Evolutionary conservation across 192 early-diverging fungal species (phyloP), one percentile per base, ranked within the genome.

Genomic region (Mycoemilia scoparia): DNA sequence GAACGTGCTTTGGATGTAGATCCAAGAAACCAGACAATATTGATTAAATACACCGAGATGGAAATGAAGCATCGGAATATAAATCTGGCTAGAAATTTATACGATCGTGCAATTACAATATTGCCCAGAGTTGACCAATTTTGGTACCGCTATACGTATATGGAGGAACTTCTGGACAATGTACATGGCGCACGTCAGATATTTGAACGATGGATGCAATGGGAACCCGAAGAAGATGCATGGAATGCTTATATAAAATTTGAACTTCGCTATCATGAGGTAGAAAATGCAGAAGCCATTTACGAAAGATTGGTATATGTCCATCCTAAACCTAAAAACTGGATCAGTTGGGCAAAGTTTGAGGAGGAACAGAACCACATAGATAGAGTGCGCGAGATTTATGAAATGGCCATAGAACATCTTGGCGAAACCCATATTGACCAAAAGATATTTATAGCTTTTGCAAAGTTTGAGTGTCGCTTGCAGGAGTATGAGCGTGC

Each of bases 121-220:
- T 54, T 99, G 17, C 95, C 95, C 6, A 67, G 79, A 9, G 71
- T 79, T 1, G 67, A 77, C 37, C 77, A 79, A 58, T 84, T 84
- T 47, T 84, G 82, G 81, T 86, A 82, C 72, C 89, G 91, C 39
- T 99, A 95, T 59, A 77, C 85, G 10, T 89, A 87, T 38, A 95
- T 99, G 91, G 95, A 99, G 44, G 95, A 99, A 51, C 60, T 81
- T 49, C 48, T 99, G 51, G 88, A 84, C 18, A 92, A 96, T 45
- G 67, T 88, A 0, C 66, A 72, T 7, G 83, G 84, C 4, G 79
- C 80, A 1, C 70, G 95, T 7, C 79, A 83, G 23, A 80, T 99
- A 16, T 99, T 99, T 73, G 84, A 93, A 36, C 71, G 95, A 24
- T 99, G 95, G 95, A 96, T 99, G 92, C 71, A 80, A 36, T 96